Base-by-base conservation (phyloP, 1,284 basidiomycete species). In the Ceratobasidium sp. region DNA sequence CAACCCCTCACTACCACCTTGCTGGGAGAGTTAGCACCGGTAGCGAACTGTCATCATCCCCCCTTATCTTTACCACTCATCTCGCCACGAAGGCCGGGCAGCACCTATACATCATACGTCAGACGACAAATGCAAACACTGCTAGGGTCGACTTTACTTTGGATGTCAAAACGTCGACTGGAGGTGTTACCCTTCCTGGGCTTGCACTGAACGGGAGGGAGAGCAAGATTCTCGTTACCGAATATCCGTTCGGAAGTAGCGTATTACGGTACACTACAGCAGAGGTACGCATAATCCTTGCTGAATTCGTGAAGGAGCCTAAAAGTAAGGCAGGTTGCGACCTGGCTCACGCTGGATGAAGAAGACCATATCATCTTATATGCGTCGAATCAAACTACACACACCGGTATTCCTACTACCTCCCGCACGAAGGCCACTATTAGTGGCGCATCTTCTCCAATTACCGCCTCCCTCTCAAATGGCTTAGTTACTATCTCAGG, bases 331-430 rank as follows among this genome's bases (percentile, higher is more conserved):
- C 69, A 86, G 85, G 81, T 86, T 18, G 81, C 86, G 79, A 85
- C 86, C 0, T 86, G 85, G 86, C 79, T 82, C 13, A 86, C 85
- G 0, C 84, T 86, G 46, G 85, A 85, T 33, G 78, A 79, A 15
- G 77, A 83, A 7, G 86, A 87, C 79, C 84, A 84, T 12, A 82
- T 87, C 44, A 80, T 87, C 0, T 81, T 86, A 9, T 87, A 87
- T 76, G 85, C 85, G 20, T 81, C 12, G 77, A 86, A 84, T 0
- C 86, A 87, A 73, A 82, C 82, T 39, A 77, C 86, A 23, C 86
- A 87, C 80, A 82, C 85, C 18, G 82, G 82, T 39, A 80, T 86
- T 15, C 80, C 83, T 42, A 84, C 69, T 55, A 71, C 82, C 71
- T 53, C 63, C 3, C 46, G 73, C 40, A 20, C 33, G 18, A 44